phyloP scores from a whole-genome alignment of 1,284 basidiomycete genomes.

The Abortiporus biennis region DNA sequence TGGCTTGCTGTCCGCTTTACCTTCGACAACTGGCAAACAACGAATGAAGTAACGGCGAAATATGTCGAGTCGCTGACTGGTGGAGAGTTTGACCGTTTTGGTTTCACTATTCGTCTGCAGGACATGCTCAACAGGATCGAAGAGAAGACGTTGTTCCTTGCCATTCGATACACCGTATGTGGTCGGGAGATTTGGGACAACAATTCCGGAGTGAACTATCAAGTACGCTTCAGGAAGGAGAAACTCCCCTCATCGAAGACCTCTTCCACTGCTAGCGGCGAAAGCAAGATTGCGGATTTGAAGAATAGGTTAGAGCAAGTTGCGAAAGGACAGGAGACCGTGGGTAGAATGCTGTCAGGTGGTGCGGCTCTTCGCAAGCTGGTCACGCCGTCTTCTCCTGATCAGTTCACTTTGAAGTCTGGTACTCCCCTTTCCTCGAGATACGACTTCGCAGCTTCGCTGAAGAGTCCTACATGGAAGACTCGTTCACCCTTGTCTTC shows the following conservation, averaged over 20 bases:
- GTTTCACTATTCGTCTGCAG: conserved; percentile 59
- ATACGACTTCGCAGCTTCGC: conserved; percentile 50
- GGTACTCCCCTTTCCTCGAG: conserved; percentile 37
- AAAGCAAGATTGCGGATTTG: conserved; percentile 37
- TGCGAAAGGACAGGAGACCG: conserved; percentile 32
- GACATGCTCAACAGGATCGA: conserved; percentile 69
- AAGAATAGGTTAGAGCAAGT: conserved; percentile 53
- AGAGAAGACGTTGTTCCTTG: conserved; percentile 82
- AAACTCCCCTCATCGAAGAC: conserved; percentile 19
- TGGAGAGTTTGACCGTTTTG: conserved; percentile 62
- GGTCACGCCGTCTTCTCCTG: conserved; percentile 6
- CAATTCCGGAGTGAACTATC: conserved; percentile 78
- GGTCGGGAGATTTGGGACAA: conserved; percentile 90
- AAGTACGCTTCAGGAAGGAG: conserved; percentile 49
- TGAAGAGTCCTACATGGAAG: conserved; percentile 37
- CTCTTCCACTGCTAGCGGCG: conserved; percentile 12
- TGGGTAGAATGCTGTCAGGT: conserved; percentile 19
- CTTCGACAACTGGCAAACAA: conserved; percentile 93
- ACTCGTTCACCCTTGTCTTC: conserved; percentile 17
- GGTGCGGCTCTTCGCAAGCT: conserved; percentile 7
- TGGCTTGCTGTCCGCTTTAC: conserved; percentile 89
- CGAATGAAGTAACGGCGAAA: conserved; percentile 84
- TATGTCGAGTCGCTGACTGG: conserved; percentile 62
- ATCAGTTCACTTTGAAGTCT: conserved; percentile 24
- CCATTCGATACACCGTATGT: conserved; percentile 70